Evolutionary conservation across 192 early-diverging fungal species (phyloP).

Genomic region (Dissophora ornata): DNA sequence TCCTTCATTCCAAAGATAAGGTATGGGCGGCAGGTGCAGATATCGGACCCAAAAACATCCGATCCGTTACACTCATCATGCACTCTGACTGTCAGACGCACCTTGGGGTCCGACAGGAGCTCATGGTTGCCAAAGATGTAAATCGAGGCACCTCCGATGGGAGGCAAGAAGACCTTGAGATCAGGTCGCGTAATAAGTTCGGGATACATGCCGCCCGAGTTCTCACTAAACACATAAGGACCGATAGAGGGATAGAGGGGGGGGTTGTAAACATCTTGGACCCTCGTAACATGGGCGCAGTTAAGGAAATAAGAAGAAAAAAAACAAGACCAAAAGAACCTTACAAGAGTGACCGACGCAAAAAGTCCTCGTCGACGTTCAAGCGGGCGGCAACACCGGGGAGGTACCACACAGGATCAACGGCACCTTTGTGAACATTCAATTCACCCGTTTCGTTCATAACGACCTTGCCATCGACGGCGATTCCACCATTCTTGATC

Average conservation of each 20-base stretch:
- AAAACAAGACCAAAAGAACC: slow-evolving; percentile 15
- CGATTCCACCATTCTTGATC: slow-evolving; percentile 69
- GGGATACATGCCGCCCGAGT: slow-evolving; percentile 95
- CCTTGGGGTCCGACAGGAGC: slow-evolving; percentile 81
- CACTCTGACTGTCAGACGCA: slow-evolving; percentile 85
- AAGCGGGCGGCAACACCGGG: slow-evolving; percentile 92
- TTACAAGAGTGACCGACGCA: slow-evolving; percentile 88
- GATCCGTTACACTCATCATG: slow-evolving; percentile 98
- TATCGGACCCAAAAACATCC: slow-evolving; percentile 90
- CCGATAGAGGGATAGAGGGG: too few species aligned
- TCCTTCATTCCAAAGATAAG: slow-evolving; percentile 93
- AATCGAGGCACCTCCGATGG: slow-evolving; percentile 91
- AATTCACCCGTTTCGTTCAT: slow-evolving; percentile 84
- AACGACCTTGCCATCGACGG: slow-evolving; percentile 86
- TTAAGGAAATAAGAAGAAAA: slow-evolving; percentile 1
- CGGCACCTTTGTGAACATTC: slow-evolving; percentile 90
- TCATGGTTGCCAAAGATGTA: slow-evolving; percentile 94
- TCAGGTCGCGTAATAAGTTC: slow-evolving; percentile 94
- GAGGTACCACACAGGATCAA: slow-evolving; percentile 95
- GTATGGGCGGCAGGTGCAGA: slow-evolving; percentile 86
- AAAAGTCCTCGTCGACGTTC: slow-evolving; percentile 84
- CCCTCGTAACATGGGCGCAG: too few species aligned
- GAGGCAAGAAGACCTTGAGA: slow-evolving; percentile 93
- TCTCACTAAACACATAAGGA: too few species aligned
- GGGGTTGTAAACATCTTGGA: not conserved